A percentile compares a stretch with the other conserved stretches of the same genome.
Conservation (phyloP, 106 monocot species). For the Phalaenopsis aphrodite region DNA sequence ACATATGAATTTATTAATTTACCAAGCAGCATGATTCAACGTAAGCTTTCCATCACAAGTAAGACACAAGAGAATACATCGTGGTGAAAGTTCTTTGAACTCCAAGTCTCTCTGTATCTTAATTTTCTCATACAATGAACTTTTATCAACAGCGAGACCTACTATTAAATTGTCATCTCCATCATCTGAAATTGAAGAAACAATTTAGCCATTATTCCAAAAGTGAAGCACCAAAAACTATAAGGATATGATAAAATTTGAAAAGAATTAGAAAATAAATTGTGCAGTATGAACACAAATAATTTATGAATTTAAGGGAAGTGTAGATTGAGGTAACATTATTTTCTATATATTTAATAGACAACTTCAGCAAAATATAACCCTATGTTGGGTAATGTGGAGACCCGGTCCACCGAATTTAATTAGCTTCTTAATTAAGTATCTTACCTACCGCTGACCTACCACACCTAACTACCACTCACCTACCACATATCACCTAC, state of each 20-base stretch:
- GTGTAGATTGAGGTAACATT: neutral
- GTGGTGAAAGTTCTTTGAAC: slow-evolving; percentile 46
- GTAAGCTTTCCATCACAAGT: slow-evolving; percentile 84
- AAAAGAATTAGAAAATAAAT: neutral
- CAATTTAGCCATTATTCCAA: neutral
- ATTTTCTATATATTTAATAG: neutral
- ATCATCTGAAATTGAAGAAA: slow-evolving; percentile 51
- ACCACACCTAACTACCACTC: too few species aligned
- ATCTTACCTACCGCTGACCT: too few species aligned
- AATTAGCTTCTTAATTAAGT: too few species aligned
- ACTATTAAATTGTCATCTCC: slow-evolving; percentile 80
- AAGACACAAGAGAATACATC: slow-evolving; percentile 64
- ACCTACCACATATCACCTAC: too few species aligned
- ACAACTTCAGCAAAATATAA: neutral
- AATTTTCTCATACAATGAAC: slow-evolving; percentile 69
- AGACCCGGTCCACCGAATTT: too few species aligned
- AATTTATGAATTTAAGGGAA: neutral
- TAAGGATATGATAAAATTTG: neutral
- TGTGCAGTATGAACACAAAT: neutral
- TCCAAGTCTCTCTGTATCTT: slow-evolving; percentile 33
- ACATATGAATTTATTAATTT: slow-evolving; percentile 5
- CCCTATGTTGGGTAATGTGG: neutral
- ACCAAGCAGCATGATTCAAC: slow-evolving; percentile 74
- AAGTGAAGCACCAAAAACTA: neutral
- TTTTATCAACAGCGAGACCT: slow-evolving; percentile 68